Evolutionary conservation across 441 rosid genomes (phyloP).

Genomic region (Flueggea neowawraea): DNA sequence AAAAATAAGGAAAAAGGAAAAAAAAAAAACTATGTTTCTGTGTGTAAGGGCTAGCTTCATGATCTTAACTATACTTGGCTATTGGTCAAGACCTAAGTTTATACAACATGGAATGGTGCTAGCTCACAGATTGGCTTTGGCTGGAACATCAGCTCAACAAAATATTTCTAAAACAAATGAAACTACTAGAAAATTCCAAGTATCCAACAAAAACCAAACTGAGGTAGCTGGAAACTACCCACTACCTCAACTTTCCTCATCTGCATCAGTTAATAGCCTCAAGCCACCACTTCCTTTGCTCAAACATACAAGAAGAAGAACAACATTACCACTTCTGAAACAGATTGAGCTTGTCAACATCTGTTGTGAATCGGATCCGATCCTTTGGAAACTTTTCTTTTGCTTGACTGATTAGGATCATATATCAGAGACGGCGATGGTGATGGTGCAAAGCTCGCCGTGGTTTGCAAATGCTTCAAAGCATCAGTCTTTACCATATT

Average conservation of each 20-base stretch:
- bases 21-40: slow-evolving; percentile 3
- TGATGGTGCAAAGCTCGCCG: slow-evolving; percentile 39
- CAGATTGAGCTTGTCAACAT: slow-evolving; percentile 32
- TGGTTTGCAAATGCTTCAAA: slow-evolving; percentile 22
- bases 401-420: slow-evolving; percentile 65
- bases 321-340: too few relatives aligned
- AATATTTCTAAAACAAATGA: slow-evolving; percentile 21
- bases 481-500: slow-evolving; percentile 38
- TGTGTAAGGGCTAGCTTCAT: slow-evolving; percentile 24
- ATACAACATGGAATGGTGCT: slow-evolving; percentile 20
- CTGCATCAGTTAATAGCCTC: slow-evolving; percentile 23
- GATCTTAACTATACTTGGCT: background rate
- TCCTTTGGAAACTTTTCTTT: slow-evolving; percentile 68
- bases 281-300: slow-evolving; percentile 26
- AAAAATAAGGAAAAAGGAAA: too few relatives aligned
- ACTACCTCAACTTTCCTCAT: slow-evolving; percentile 4
- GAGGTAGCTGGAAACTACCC: slow-evolving; percentile 5
- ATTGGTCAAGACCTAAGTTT: slow-evolving; percentile 25
- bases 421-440: slow-evolving; percentile 38
- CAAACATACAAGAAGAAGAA: background rate
- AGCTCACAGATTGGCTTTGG: slow-evolving; percentile 17
- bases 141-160: slow-evolving; percentile 16
- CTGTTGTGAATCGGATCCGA: slow-evolving; percentile 91
- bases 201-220: slow-evolving; percentile 4
- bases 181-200: slow-evolving; percentile 21